Percentiles rank a stretch among this genome's conserved stretches.
Evolutionary conservation across 2,329 filamentous ascomycete genomes (phyloP).

Genomic region (Ceratocystis papillata): DNA sequence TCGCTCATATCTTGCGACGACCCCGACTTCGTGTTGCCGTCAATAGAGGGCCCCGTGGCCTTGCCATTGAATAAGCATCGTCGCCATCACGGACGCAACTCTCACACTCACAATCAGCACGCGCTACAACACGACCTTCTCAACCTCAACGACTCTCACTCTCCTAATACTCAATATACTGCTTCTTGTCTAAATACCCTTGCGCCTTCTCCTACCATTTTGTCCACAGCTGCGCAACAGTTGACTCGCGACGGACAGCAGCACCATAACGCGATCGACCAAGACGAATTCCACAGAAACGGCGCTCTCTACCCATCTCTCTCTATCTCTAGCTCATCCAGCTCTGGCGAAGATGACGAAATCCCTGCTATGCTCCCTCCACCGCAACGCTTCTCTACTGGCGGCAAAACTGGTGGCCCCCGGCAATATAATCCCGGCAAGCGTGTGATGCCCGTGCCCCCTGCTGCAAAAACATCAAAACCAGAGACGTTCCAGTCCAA

Average conservation of each 20-base stretch:
- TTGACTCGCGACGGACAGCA: too few relatives aligned
- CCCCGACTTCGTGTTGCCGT: slow-evolving; percentile 19
- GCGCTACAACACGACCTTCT: neutral
- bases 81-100: neutral
- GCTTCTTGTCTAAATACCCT: neutral
- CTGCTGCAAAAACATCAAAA: neutral
- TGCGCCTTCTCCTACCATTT: too few relatives aligned
- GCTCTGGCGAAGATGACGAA: slow-evolving; percentile 14
- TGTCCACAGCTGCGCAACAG: too few relatives aligned
- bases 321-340: neutral
- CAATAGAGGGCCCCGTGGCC: slow-evolving; percentile 14
- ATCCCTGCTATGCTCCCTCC: slow-evolving; percentile 20
- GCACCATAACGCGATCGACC: neutral
- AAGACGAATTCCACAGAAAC: neutral
- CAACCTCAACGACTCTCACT: neutral
- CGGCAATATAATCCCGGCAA: slow-evolving; percentile 1
- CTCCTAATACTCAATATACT: neutral
- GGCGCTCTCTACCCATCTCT: neutral
- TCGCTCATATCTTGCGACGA: slow-evolving; percentile 13
- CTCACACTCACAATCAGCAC: neutral
- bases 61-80: neutral
- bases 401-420: slow-evolving; percentile 15
- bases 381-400: slow-evolving; percentile 15
- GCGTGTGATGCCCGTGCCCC: slow-evolving; percentile 12
- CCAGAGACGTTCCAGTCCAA: neutral